Evolutionary conservation across 352 stramenopile genomes (phyloP).

Genomic region (Phytophthora ramorum): DNA sequence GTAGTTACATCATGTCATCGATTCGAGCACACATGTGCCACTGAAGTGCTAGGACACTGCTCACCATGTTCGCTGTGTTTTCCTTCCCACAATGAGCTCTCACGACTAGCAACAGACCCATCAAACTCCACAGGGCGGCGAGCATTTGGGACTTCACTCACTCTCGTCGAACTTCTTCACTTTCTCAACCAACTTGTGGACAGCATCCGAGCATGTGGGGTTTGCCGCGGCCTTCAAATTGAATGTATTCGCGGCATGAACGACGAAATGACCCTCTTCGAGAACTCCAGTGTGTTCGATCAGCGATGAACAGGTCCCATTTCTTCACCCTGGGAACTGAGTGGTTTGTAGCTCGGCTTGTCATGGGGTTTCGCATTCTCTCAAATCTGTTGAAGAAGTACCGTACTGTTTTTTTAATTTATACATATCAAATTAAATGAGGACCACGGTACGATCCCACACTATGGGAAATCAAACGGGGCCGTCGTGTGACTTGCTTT

Average conservation of each 20-base stretch:
- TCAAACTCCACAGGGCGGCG: conserved; percentile 16
- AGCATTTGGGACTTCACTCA: conserved; percentile 3
- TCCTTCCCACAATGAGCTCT: background rate
- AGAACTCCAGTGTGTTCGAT: background rate
- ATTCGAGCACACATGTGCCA: conserved; percentile 27
- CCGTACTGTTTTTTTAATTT: too few relatives aligned
- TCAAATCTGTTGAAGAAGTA: too few relatives aligned
- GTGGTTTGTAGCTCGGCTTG: too few relatives aligned
- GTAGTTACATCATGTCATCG: conserved; percentile 39
- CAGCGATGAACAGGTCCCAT: conserved; percentile 3
- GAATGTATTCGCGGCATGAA: too few relatives aligned
- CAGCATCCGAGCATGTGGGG: background rate
- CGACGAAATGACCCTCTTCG: background rate
- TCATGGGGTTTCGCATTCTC: too few relatives aligned
- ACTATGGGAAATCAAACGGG: too few relatives aligned
- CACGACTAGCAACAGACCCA: conserved; percentile 10
- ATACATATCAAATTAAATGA: too few relatives aligned
- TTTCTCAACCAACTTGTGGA: background rate
- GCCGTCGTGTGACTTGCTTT: too few relatives aligned
- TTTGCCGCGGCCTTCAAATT: too few relatives aligned
- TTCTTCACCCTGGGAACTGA: too few relatives aligned
- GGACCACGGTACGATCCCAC: too few relatives aligned
- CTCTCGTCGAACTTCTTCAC: conserved; percentile 14
- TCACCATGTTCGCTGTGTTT: conserved; percentile 6
- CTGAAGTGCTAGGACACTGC: conserved; percentile 17